Percentiles rank a stretch among this genome's conserved stretches.
Evolutionary conservation across 495 filamentous ascomycete genomes (phyloP).

Genomic region (Podospora fimiseda): DNA sequence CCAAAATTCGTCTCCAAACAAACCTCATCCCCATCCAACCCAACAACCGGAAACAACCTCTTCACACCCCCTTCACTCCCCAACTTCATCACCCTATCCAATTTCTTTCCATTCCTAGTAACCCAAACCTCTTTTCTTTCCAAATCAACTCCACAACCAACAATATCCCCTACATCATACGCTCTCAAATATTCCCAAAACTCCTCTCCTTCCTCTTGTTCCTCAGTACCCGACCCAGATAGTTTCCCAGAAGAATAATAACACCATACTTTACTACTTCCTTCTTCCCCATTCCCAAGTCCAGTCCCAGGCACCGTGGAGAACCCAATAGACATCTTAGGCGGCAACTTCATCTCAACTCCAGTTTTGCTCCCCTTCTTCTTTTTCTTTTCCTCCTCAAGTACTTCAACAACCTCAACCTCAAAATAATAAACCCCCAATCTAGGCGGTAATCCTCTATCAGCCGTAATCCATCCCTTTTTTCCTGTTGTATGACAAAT

Average conservation of each 20-base stretch:
- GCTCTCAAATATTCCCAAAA: not conserved
- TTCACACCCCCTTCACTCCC: conserved; percentile 7
- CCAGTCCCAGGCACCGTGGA: conserved; percentile 1
- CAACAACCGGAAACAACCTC: conserved; percentile 21
- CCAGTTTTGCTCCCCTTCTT: not conserved
- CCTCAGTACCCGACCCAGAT: not conserved
- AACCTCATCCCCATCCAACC: conserved; percentile 9
- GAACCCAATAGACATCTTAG: conserved; percentile 19
- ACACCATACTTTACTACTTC: conserved; percentile 10
- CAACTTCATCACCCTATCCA: not conserved
- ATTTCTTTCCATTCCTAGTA: conserved; percentile 18
- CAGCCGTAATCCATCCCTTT: conserved; percentile 13
- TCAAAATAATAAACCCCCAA: conserved; percentile 25
- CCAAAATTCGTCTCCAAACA: conserved; percentile 19
- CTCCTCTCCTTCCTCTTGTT: not conserved
- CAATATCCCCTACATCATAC: conserved; percentile 16
- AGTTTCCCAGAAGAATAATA: conserved; percentile 16
- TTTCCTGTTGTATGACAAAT: conserved; percentile 4
- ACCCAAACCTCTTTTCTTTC: conserved; percentile 16
- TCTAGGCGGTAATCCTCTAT: conserved; percentile 19
- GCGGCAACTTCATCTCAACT: not conserved
- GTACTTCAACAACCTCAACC: conserved; percentile 5
- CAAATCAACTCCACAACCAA: conserved; percentile 22
- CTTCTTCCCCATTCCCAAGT: not conserved
- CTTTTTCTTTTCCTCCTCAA: not conserved